Evolutionary conservation across 345 rosid species (phyloP), one percentile per base, ranked within the genome.

Genomic region (Crucihimalaya himalaica): DNA sequence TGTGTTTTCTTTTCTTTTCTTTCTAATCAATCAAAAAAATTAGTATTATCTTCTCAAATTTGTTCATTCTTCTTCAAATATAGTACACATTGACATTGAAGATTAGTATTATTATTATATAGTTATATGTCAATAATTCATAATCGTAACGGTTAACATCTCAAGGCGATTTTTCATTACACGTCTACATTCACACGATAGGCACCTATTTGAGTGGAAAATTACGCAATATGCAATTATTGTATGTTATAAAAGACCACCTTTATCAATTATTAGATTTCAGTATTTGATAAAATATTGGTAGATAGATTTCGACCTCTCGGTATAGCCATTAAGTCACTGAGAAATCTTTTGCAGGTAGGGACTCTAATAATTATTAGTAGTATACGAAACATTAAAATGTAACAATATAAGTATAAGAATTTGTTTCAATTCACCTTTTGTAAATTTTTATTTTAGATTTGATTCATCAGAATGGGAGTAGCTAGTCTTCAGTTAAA

Each of bases 251-350:
- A 19, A 20, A 53, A 72, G 55, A 21, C 27, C 14, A 3, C 32
- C 55, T 72, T 72, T 72, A 63, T 63, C 65, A 55, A 64, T 64
- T 73, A 73, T 73, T 64, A 68, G 50, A n/a, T 48, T 14, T 63
- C 7, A 10, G 27, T 12, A 9, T 40, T 60, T 50, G 2, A 14
- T 50, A 61, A 1, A 50, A 61, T 70, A 59, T 16, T 27, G 52
- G 37, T 61, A 50, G 31, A 61, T 62, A 51, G 61, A 50, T 61
- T 71, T 71, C 21, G 48, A 63, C 29, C 63, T 53, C 63, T 72
- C 37, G 27, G 46, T 52, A 63, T 53, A 31, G 43, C 28, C 20
- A 52, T 53, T 14, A 61, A 39, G 53, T 62, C 68, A 51, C 29
- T 72, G 14, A 42, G 7, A 27, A 42, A 52, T 28, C 15, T 52